These are phyloP conservation scores for Neurospora crassa DNA, from an alignment of 2,329 filamentous ascomycete species.

Conservation along the genomic window DNA sequence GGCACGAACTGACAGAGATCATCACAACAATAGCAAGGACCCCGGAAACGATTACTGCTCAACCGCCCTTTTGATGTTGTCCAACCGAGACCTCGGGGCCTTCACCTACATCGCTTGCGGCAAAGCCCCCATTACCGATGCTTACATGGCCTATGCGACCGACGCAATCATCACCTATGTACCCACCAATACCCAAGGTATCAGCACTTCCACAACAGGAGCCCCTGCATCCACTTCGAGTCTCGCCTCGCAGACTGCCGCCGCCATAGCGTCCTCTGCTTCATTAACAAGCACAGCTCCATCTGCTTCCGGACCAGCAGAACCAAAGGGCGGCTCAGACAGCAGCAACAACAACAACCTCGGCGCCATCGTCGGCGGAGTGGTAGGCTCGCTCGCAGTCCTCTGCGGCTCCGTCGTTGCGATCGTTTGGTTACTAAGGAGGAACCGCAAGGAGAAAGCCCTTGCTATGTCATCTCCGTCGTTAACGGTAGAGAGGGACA, in stretches of 20 bases:
- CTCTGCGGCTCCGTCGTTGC: slow-evolving; percentile 21
- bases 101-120: slow-evolving; percentile 29
- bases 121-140: background rate
- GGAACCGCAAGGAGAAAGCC: background rate
- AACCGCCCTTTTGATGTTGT: slow-evolving; percentile 23
- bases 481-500: background rate
- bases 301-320: background rate
- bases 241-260: background rate
- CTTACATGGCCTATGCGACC: slow-evolving; percentile 7
- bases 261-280: background rate
- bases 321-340: background rate
- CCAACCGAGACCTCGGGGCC: slow-evolving; percentile 18
- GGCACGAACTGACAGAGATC: background rate
- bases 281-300: background rate
- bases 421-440: background rate
- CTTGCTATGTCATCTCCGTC: background rate
- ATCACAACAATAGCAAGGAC: slow-evolving; percentile 1
- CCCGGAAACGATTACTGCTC: slow-evolving; percentile 23
- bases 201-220: background rate
- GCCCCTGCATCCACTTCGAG: background rate
- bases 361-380: slow-evolving; percentile 25
- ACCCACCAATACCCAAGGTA: background rate
- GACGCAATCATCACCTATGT: background rate
- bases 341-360: slow-evolving; percentile 11
- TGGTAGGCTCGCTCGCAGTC: slow-evolving; percentile 25